Evolutionary conservation across 768 basidiomycete species (phyloP).

Genomic region (Erythrobasidium yunnanense): DNA sequence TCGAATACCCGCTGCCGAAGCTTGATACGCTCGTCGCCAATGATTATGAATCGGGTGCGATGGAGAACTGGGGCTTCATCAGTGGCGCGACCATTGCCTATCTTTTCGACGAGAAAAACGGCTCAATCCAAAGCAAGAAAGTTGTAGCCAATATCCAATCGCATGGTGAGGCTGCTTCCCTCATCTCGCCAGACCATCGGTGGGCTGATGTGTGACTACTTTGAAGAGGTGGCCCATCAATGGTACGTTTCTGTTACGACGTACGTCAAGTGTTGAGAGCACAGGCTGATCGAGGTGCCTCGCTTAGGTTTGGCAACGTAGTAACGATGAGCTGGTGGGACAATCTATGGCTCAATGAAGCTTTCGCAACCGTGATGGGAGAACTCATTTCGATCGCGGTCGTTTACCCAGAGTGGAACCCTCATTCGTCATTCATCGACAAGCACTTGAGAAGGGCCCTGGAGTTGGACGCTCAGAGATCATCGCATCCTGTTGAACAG

Average conservation of each 20-base stretch:
- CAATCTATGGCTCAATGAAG: constrained; percentile 42
- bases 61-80: constrained; percentile 80
- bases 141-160: constrained; percentile 64
- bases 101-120: constrained; percentile 64
- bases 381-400: constrained; percentile 41
- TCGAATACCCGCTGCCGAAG: constrained; percentile 86
- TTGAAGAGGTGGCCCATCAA: constrained; percentile 32
- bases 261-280: constrained; percentile 54
- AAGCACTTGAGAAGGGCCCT: constrained; percentile 65
- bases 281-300: no score
- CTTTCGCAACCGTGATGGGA: constrained; percentile 42
- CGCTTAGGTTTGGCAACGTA: constrained; percentile 71
- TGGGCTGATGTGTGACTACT: no score
- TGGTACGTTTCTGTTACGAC: constrained; percentile 20
- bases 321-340: constrained; percentile 88
- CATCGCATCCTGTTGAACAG: constrained; percentile 87
- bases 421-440: constrained; percentile 60
- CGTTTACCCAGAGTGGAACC: constrained; percentile 69
- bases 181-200: no score
- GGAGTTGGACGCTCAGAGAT: constrained; percentile 66
- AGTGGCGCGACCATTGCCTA: constrained; percentile 74
- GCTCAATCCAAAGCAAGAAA: constrained; percentile 64
- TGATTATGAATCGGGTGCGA: constrained; percentile 67
- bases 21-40: constrained; percentile 80
- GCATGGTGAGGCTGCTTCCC: no score